Percentiles rank a stretch among this genome's conserved stretches.
Evolutionary conservation across 805 yeast genomes (phyloP).

Genomic region (Suhomyces pyralidae): DNA sequence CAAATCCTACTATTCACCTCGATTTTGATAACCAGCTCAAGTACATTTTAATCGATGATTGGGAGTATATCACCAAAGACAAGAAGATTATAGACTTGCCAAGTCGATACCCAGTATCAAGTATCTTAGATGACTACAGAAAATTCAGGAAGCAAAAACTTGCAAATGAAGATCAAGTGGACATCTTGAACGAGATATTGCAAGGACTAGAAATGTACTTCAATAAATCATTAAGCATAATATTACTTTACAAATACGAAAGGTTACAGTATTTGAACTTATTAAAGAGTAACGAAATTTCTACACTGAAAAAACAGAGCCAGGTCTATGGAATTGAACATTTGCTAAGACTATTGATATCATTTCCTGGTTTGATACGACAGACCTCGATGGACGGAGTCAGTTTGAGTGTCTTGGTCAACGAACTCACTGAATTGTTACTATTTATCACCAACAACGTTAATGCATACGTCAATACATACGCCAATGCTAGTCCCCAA

Average conservation of each 20-base stretch:
- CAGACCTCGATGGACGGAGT: conserved; percentile 80
- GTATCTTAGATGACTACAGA: conserved; percentile 54
- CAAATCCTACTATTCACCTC: conserved; percentile 57
- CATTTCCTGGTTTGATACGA: conserved; percentile 79
- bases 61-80: conserved; percentile 88
- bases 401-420: conserved; percentile 54
- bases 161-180: conserved; percentile 12
- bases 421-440: conserved; percentile 53
- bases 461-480: conserved; percentile 30
- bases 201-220: conserved; percentile 71
- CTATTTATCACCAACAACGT: conserved; percentile 48
- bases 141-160: conserved; percentile 18
- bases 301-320: conserved; percentile 6
- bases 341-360: conserved; percentile 68
- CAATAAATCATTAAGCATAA: conserved; percentile 65
- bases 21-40: conserved; percentile 66
- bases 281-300: conserved; percentile 38
- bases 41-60: conserved; percentile 77
- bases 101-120: conserved; percentile 48
- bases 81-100: conserved; percentile 70
- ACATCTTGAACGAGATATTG: conserved; percentile 60
- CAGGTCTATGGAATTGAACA: conserved; percentile 74
- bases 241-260: conserved; percentile 72
- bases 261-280: conserved; percentile 66
- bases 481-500: conserved; percentile 37